Conservation (phyloP, 2,329 filamentous ascomycete genomes). For the Fulvia fulva region DNA sequence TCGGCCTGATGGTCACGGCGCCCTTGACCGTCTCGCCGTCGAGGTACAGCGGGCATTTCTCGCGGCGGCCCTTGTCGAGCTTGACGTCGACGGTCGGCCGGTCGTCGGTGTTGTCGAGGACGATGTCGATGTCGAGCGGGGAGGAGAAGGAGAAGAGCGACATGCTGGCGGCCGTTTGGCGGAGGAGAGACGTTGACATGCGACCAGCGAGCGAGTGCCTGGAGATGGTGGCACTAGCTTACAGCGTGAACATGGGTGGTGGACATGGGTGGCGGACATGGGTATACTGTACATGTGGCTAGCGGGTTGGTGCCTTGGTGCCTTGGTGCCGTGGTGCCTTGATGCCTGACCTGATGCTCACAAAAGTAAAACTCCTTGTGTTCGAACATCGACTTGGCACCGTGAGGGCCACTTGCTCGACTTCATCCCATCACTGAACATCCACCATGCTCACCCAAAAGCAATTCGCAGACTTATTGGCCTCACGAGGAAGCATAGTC, state of each 20-base stretch:
- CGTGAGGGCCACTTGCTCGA: neutral
- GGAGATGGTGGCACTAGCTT: neutral
- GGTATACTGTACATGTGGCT: neutral
- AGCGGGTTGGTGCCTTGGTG: neutral
- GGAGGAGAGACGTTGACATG: neutral
- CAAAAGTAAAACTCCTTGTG: no score
- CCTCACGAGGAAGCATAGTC: conserved; percentile 32
- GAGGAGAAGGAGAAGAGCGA: conserved; percentile 94
- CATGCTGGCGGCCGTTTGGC: conserved; percentile 51
- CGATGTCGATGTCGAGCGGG: conserved; percentile 97
- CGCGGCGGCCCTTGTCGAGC: conserved; percentile 94
- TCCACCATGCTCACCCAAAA: conserved; percentile 23
- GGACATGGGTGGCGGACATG: no score
- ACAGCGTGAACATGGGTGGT: neutral
- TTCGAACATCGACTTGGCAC: no score
- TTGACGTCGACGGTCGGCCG: conserved; percentile 95
- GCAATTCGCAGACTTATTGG: conserved; percentile 23
- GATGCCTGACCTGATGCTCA: no score
- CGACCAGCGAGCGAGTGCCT: neutral
- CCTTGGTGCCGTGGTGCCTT: neutral
- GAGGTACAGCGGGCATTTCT: conserved; percentile 95
- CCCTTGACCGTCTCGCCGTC: conserved; percentile 98
- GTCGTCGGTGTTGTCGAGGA: conserved; percentile 91
- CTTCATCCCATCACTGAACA: neutral
- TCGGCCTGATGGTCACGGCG: conserved; percentile 88